Base-by-base conservation (phyloP, 306 rosid genomes). In the Parietaria judaica region DNA sequence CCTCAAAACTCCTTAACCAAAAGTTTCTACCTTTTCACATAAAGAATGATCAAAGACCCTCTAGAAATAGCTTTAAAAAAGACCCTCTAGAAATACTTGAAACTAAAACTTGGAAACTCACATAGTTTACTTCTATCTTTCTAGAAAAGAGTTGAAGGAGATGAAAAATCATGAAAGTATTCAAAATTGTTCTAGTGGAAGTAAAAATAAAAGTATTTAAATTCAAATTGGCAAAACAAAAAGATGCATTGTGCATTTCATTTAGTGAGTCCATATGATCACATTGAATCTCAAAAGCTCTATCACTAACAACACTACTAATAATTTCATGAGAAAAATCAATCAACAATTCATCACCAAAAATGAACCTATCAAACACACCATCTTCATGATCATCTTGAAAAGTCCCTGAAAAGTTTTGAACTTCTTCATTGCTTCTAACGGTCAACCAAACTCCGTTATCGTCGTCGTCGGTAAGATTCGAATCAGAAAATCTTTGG, bases 361-460 rank as follows among this genome's bases (percentile, higher is more conserved):
- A 51, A 14, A 49, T 37, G 11, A 56, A 67, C 63, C 15, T n/a
- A 4, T 49, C 53, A 49, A 49, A 49, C 9, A 4, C 53, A 4
- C 4, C 3, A 4, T 49, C 15, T n/a, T 49, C 53, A 7, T 75
- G 73, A 41, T 72, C 78, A 44, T 72, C 66, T 56, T 36, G 45
- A 58, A 34, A 51, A 7, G 57, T 8, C 10, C 10, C 54, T 50
- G 54, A 8, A 15, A 13, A 50, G 8, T 36, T 48, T 14, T 44
- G 51, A 35, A 4, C 6, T 10, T 69, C 79, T 14, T 60, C 72
- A 36, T 68, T 70, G 70, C 74, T 63, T 78, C 87, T 75, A 16
- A 81, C 64, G n/a, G 79, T 72, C 44, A 58, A 8, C 87, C 87
- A 81, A 49, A 66, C 67, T 48, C 71, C 73, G 53, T 72, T 72